These are phyloP conservation scores for Erysiphe pulchra DNA, from an alignment of 2,329 filamentous ascomycete species.

Conservation along the genomic window DNA sequence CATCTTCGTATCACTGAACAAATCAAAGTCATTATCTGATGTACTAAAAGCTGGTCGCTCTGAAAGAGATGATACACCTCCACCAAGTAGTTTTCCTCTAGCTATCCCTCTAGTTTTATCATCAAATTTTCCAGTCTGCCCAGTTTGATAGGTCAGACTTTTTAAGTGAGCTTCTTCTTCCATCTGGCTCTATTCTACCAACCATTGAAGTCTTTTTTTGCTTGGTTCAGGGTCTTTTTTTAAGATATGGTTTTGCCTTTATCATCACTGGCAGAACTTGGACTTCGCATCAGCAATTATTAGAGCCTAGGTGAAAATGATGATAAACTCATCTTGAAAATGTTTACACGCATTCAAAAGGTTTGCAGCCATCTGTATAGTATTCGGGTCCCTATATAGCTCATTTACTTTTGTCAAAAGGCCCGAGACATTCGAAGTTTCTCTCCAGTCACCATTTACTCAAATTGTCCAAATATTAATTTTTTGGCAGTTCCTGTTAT, in stretches of 20 bases:
- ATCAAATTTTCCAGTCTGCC: neutral
- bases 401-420: neutral
- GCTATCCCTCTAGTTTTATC: neutral
- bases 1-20: neutral
- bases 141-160: neutral
- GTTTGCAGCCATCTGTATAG: neutral
- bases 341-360: neutral
- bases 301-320: neutral
- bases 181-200: neutral
- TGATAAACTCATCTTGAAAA: neutral
- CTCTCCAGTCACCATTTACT: neutral
- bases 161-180: neutral
- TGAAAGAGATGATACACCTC: too few relatives aligned
- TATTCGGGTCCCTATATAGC: neutral
- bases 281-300: neutral
- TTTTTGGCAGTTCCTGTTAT: neutral
- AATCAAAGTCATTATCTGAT: neutral
- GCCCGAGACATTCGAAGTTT: neutral
- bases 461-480: neutral
- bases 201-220: neutral
- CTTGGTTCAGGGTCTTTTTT: neutral
- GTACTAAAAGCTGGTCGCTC: too few relatives aligned
- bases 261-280: neutral
- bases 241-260: neutral
- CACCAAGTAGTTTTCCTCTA: neutral